Base-by-base conservation (phyloP, 2,329 filamentous ascomycete species). In the Bipolaris bicolor region DNA sequence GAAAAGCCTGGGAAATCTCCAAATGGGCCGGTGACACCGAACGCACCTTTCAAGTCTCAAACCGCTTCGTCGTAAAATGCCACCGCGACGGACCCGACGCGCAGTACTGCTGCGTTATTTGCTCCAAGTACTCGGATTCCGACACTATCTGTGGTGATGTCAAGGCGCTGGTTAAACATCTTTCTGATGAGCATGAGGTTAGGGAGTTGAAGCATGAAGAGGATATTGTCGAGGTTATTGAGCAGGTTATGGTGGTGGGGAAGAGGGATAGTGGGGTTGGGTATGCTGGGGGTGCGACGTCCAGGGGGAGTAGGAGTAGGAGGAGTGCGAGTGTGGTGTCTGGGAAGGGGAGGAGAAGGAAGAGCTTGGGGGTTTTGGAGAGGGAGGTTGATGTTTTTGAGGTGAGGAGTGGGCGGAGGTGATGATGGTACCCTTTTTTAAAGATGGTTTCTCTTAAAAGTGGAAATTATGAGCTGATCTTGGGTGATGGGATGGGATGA, bases 91-190 rank as follows among this genome's bases (percentile, higher is more conserved):
- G 69, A 10, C 65, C 65, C 2, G 71, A 76, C 45, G 71, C 67
- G 10, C 73, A 72, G 20, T 76, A 75, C 54, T 64, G 67, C 2
- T 76, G 74, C 34, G 69, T 76, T 7, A 60, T 76, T 1, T 76
- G 74, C 50, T 67, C 68, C n/a, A 59, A 60, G 37, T 58, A 64
- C 31, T 58, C 49, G 0, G 60, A 60, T 18, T 61, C 65, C 3
- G 67, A 74, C n/a, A 73, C 74, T 0, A 64, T 76, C 0, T 76
- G 74, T 49, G 73, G 74, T 7, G 74, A 76, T 45, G 74, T 76
- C 1, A 76, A 73, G 44, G 74, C 73, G 6, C 65, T 76, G 3
- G 61, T 76, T 7, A 64, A 68, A 40, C 74, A 76, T 49, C 65
- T 76, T 22, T 76, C 69, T 59, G 66, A 69, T 45, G 74, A 76